Conservation (phyloP, 352 stramenopile species). For the Globisporangium rhizosaccharum region DNA sequence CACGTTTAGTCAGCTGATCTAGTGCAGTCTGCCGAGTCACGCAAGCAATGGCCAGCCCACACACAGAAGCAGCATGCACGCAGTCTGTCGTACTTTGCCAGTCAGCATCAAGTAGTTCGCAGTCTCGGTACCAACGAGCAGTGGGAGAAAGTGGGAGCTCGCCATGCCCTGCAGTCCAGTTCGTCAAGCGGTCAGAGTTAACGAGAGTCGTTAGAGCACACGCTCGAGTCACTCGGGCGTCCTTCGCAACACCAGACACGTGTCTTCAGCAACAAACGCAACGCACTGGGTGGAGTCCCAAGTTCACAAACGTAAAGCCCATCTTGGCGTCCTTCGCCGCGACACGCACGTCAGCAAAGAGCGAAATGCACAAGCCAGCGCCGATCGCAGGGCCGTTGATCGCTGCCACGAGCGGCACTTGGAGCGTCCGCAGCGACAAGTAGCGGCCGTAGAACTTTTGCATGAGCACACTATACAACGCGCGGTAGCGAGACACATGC, state of each 20-base stretch:
- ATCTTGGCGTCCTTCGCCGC: slow-evolving; percentile 63
- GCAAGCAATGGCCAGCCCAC: background rate
- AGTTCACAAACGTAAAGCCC: slow-evolving; percentile 84
- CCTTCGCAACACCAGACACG: background rate
- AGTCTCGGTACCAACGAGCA: slow-evolving; percentile 48
- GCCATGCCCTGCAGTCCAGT: slow-evolving; percentile 61
- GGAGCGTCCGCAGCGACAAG: slow-evolving; percentile 67
- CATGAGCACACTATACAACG: slow-evolving; percentile 55
- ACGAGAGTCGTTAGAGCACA: background rate
- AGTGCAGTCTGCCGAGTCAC: too few species aligned
- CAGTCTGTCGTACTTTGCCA: slow-evolving; percentile 31
- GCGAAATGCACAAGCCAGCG: slow-evolving; percentile 71
- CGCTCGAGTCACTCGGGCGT: background rate
- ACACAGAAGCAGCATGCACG: background rate
- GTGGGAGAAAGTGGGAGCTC: slow-evolving; percentile 71
- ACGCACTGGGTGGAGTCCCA: slow-evolving; percentile 71
- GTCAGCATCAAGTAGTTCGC: slow-evolving; percentile 74
- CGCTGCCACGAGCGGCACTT: slow-evolving; percentile 77
- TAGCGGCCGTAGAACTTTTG: slow-evolving; percentile 81
- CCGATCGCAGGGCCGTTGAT: slow-evolving; percentile 84
- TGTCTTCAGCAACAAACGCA: background rate
- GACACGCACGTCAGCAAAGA: slow-evolving; percentile 81
- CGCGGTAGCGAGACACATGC: background rate
- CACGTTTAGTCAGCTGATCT: background rate
- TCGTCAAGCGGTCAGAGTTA: background rate